phyloP scores from a whole-genome alignment of 805 yeast species.

The Saturnispora besseyi region DNA sequence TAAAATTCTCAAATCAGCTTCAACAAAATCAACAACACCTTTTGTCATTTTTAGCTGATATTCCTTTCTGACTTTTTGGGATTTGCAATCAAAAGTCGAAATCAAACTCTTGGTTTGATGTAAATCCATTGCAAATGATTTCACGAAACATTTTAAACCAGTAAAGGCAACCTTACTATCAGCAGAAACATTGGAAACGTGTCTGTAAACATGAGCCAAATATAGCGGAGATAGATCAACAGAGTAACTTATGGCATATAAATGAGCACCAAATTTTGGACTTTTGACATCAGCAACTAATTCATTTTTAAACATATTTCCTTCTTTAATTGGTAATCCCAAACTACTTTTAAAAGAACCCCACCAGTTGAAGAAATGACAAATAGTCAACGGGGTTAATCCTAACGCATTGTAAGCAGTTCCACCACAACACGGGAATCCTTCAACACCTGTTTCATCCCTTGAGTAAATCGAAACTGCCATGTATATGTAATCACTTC shows the following conservation, averaged over 20 bases:
- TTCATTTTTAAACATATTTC: constrained; percentile 54
- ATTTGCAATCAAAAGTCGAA: constrained; percentile 25
- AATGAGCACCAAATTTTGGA: constrained; percentile 27
- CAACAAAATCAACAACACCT: constrained; percentile 62
- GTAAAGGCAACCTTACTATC: constrained; percentile 43
- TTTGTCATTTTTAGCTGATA: constrained; percentile 50
- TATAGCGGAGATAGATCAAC: constrained; percentile 66
- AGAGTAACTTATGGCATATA: constrained; percentile 71
- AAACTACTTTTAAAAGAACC: constrained; percentile 66
- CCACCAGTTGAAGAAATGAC: constrained; percentile 83
- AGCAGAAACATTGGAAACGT: constrained; percentile 30
- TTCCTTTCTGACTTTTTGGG: constrained; percentile 37
- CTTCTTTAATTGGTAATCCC: constrained; percentile 71
- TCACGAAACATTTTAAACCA: constrained; percentile 62
- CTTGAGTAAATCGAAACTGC: constrained; percentile 47
- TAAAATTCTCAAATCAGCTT: constrained; percentile 61
- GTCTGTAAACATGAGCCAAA: constrained; percentile 62
- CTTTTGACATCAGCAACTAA: constrained; percentile 17
- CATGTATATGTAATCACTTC: constrained; percentile 77
- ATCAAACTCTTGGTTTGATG: constrained; percentile 50
- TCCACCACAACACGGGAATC: constrained; percentile 14
- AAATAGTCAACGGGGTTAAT: constrained; percentile 58
- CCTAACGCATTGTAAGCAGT: constrained; percentile 62
- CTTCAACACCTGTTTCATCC: constrained; percentile 9
- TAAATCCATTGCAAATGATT: constrained; percentile 49